phyloP scores from a whole-genome alignment of 129 eudicot species.

The Saposhnikovia divaricata region DNA sequence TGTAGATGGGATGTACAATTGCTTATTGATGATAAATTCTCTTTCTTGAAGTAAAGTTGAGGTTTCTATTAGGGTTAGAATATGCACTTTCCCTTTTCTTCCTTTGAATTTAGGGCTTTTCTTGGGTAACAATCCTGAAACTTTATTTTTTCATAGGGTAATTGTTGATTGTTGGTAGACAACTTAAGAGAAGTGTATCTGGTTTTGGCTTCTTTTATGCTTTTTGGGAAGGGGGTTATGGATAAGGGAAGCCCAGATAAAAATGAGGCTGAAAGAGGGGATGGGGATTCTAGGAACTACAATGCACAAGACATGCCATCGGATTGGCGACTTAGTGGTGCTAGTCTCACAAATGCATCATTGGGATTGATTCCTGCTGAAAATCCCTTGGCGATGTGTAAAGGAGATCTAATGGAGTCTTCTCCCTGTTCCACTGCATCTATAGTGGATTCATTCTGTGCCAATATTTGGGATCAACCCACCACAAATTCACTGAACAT shows the following conservation, averaged over 20 bases:
- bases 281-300: constrained; percentile 41
- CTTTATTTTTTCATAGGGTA: constrained; percentile 14
- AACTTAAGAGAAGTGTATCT: constrained; percentile 10
- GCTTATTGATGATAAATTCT: neutral
- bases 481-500: constrained; percentile 39
- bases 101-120: neutral
- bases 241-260: constrained; percentile 34
- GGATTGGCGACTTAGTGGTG: constrained; percentile 52
- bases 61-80: neutral
- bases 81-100: neutral
- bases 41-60: neutral
- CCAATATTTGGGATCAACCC: constrained; percentile 54
- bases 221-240: constrained; percentile 9
- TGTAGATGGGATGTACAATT: constrained; percentile 16
- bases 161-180: constrained; percentile 6
- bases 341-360: constrained; percentile 42
- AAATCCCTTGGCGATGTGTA: constrained; percentile 34
- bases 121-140: neutral
- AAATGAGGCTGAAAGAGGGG: constrained; percentile 47
- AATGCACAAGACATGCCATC: constrained; percentile 39
- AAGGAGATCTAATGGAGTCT: constrained; percentile 26
- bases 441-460: constrained; percentile 49
- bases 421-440: constrained; percentile 47
- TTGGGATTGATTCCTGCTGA: constrained; percentile 38
- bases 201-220: constrained; percentile 17